Conservation (phyloP, 495 filamentous ascomycete genomes). For the Neurospora sp. region DNA sequence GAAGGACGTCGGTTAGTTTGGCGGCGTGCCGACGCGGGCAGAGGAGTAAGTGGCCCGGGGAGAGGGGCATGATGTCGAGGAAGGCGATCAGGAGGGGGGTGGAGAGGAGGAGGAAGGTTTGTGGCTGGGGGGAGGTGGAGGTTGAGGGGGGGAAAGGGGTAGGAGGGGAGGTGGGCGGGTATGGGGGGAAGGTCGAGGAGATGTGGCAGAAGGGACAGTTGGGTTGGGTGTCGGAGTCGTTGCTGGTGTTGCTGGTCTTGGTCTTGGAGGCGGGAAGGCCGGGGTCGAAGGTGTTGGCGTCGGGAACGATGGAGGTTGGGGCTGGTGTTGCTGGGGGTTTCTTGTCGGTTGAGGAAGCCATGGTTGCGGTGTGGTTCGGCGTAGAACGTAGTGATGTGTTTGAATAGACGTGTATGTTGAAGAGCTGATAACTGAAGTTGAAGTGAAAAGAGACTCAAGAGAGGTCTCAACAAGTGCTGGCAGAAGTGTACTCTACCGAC, state of each 20-base stretch:
- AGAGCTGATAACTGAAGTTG: neutral
- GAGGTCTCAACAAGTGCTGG: neutral
- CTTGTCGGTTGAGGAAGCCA: neutral
- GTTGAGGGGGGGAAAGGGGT: slow-evolving; percentile 21
- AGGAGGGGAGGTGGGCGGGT: slow-evolving; percentile 27
- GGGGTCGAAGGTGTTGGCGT: slow-evolving; percentile 6
- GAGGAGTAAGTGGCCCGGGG: slow-evolving; percentile 67
- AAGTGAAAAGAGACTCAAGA: neutral
- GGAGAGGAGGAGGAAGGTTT: slow-evolving; percentile 62
- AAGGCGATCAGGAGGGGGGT: slow-evolving; percentile 69
- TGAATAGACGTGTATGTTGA: neutral
- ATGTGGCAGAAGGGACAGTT: slow-evolving; percentile 62
- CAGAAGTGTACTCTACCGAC: neutral
- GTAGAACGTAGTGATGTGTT: neutral
- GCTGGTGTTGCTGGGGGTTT: neutral
- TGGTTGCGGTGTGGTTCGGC: neutral
- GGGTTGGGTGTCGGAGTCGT: neutral
- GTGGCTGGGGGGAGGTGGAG: slow-evolving; percentile 24
- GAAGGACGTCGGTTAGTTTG: slow-evolving; percentile 56
- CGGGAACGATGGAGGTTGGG: neutral
- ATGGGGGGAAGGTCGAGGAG: slow-evolving; percentile 34
- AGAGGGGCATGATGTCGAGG: slow-evolving; percentile 81
- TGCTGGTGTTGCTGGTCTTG: neutral
- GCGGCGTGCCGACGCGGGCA: slow-evolving; percentile 59
- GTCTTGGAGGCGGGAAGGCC: neutral